Percentiles rank a stretch among this genome's conserved stretches.
phyloP scores from a whole-genome alignment of 805 yeast species.

The Ogataea allantospora region DNA sequence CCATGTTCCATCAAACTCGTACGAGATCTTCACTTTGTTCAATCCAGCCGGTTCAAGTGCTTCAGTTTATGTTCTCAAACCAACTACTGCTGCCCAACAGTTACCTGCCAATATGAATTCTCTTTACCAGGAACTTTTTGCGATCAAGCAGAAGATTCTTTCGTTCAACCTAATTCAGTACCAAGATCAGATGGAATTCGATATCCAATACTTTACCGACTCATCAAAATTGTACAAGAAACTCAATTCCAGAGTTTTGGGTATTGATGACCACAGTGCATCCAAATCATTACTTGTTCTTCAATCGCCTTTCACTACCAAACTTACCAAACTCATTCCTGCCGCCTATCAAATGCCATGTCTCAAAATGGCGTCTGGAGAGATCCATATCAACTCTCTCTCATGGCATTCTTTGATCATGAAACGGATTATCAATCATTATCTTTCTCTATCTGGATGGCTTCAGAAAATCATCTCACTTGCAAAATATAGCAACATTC shows the following conservation, averaged over 20 bases:
- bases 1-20: conserved; percentile 70
- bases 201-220: conserved; percentile 53
- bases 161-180: conserved; percentile 51
- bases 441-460: conserved; percentile 73
- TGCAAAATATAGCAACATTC: conserved; percentile 74
- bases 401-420: conserved; percentile 77
- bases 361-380: conserved; percentile 57
- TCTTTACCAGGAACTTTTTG: conserved; percentile 53
- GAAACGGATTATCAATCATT: conserved; percentile 65
- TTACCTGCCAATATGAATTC: conserved; percentile 54
- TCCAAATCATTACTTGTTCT: conserved; percentile 62
- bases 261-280: conserved; percentile 63
- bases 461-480: conserved; percentile 60
- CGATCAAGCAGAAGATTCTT: conserved; percentile 45
- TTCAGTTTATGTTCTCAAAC: conserved; percentile 60
- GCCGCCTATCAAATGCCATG: conserved; percentile 58
- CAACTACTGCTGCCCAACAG: conserved; percentile 64
- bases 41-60: conserved; percentile 58
- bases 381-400: conserved; percentile 63
- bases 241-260: conserved; percentile 51
- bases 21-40: conserved; percentile 70
- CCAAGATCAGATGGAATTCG: conserved; percentile 52
- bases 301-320: conserved; percentile 65
- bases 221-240: conserved; percentile 54
- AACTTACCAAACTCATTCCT: conserved; percentile 45